These are phyloP conservation scores for Nasturtium officinale DNA, from an alignment of 345 rosid species.

Conservation along the genomic window DNA sequence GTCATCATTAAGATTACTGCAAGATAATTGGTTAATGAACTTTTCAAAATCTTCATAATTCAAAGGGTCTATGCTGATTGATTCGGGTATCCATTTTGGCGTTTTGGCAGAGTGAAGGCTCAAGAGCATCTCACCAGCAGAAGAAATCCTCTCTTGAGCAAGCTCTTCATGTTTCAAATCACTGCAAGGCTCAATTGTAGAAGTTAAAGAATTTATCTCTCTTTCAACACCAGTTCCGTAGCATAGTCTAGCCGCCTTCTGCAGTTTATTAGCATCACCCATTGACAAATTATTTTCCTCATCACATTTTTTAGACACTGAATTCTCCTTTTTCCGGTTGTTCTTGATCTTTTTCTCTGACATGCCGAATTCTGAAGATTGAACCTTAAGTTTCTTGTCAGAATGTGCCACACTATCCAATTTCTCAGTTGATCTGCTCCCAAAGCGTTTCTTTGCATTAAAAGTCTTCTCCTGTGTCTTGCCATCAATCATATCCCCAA, in stretches of 20 bases:
- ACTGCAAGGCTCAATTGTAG: slow-evolving; percentile 18
- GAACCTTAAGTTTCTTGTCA: slow-evolving; percentile 48
- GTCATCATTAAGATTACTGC: slow-evolving; percentile 31
- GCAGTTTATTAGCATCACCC: slow-evolving; percentile 30
- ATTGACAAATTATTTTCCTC: slow-evolving; percentile 27
- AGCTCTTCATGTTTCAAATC: slow-evolving; percentile 1
- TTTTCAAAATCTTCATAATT: slow-evolving; percentile 33
- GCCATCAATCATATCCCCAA: slow-evolving; percentile 23
- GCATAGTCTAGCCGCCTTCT: slow-evolving; percentile 32
- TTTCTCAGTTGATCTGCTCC: slow-evolving; percentile 20
- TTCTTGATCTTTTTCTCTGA: slow-evolving; percentile 32
- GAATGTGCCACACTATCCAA: slow-evolving; percentile 34
- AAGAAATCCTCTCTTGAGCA: slow-evolving; percentile 24
- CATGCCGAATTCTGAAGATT: slow-evolving; percentile 34
- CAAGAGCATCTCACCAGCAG: slow-evolving; percentile 44
- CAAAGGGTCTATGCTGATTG: slow-evolving; percentile 37
- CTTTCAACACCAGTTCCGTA: slow-evolving; percentile 36
- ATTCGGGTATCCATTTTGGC: slow-evolving; percentile 1
- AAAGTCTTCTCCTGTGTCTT: slow-evolving; percentile 53
- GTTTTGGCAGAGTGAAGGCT: slow-evolving; percentile 5
- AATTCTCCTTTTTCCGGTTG: slow-evolving; percentile 14
- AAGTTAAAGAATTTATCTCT: slow-evolving; percentile 32
- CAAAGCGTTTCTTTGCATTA: slow-evolving; percentile 40
- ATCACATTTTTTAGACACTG: slow-evolving; percentile 30
- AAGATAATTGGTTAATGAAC: slow-evolving; percentile 15